Conservation (phyloP, 257 asterid genomes). For the Fraxinus anomala region DNA sequence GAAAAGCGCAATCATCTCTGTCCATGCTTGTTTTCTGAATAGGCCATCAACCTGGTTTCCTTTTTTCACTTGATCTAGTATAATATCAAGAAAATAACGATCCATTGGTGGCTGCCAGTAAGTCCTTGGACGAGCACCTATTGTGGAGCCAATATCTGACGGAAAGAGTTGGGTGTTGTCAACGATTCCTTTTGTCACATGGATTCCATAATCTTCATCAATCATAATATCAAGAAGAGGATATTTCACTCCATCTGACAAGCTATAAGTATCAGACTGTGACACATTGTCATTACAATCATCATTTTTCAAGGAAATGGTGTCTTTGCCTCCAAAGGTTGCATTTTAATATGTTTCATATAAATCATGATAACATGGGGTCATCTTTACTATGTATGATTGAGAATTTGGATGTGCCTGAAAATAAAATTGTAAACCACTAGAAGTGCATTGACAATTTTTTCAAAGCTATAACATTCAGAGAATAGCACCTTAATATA, state of each 20-base stretch:
- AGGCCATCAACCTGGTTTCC: conserved; percentile 42
- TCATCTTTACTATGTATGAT: conserved; percentile 32
- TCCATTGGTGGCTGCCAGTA: conserved; percentile 53
- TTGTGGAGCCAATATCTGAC: conserved; percentile 22
- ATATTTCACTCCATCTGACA: conserved; percentile 18
- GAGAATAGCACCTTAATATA: conserved; percentile 37
- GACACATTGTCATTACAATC: conserved; percentile 3
- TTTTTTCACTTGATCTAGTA: conserved; percentile 38
- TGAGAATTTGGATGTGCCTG: conserved; percentile 41
- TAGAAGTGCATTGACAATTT: not conserved
- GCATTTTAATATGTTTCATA: conserved; percentile 30
- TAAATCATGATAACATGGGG: conserved; percentile 35
- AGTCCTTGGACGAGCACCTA: conserved; percentile 33
- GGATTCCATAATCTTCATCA: conserved; percentile 30
- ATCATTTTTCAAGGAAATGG: conserved; percentile 19
- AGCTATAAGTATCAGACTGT: conserved; percentile 12
- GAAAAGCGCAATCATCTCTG: conserved; percentile 34
- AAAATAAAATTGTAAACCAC: conserved; percentile 22
- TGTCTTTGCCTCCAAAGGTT: conserved; percentile 18
- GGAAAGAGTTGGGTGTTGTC: conserved; percentile 22
- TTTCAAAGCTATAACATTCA: conserved; percentile 1
- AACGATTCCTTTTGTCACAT: conserved; percentile 19
- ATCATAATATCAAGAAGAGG: conserved; percentile 38
- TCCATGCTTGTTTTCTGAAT: conserved; percentile 42
- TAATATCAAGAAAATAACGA: conserved; percentile 34